Percentiles rank a stretch among this genome's conserved stretches.
Evolutionary conservation across 2,329 filamentous ascomycete genomes (phyloP).

Genomic region (Colletotrichum sp.): DNA sequence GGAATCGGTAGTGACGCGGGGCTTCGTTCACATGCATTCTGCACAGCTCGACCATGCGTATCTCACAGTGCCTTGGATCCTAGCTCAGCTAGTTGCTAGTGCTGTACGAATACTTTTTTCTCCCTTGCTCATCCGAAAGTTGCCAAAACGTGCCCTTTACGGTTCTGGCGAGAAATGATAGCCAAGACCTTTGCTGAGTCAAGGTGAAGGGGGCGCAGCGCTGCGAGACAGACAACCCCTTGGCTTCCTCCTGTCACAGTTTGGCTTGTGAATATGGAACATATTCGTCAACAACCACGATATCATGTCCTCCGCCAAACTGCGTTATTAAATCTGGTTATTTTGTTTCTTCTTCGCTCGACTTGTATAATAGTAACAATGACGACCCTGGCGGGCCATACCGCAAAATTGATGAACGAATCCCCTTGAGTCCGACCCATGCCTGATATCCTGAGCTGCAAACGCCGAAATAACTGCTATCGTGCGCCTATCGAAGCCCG

Average conservation of each 20-base stretch:
- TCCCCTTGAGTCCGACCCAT: not conserved
- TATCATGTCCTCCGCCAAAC: not conserved
- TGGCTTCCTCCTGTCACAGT: not conserved
- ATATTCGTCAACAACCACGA: not conserved
- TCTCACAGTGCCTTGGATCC: not conserved
- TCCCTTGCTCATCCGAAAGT: not conserved
- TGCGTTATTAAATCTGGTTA: not conserved
- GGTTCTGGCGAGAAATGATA: not conserved
- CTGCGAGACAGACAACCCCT: not conserved
- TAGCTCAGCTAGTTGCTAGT: not conserved
- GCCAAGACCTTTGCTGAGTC: not conserved
- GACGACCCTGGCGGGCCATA: not conserved
- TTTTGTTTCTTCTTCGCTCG: not conserved
- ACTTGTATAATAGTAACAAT: not conserved
- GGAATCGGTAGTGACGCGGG: not conserved
- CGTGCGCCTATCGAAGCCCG: not conserved
- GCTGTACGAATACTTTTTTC: not conserved
- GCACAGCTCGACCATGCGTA: not conserved
- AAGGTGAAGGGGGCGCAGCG: not conserved
- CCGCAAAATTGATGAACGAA: not conserved
- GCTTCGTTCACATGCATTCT: not conserved
- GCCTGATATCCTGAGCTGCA: slow-evolving; percentile 2
- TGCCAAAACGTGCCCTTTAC: not conserved
- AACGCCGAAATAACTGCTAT: not conserved
- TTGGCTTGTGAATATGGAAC: not conserved